A percentile compares a stretch with the other conserved stretches of the same genome.
Conservation (phyloP, 148 eudicot genomes). For the Rhododendron kiyosumense region DNA sequence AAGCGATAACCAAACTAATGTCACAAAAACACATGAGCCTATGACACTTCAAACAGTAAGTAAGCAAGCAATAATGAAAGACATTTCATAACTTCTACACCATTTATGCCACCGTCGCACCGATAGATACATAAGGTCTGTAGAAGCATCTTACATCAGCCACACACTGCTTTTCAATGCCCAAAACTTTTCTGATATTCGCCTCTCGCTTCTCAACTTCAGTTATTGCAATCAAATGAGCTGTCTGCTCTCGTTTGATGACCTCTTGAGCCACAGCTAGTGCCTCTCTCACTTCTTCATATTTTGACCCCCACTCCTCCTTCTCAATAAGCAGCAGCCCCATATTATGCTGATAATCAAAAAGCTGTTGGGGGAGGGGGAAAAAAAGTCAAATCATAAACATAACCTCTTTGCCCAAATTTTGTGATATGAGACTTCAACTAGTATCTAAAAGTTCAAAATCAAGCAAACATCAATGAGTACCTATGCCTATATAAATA, state of each 20-base stretch:
- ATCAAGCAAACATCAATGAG: not conserved
- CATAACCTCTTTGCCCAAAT: not conserved
- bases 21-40: not conserved
- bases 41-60: not conserved
- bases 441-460: not conserved
- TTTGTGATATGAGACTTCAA: not conserved
- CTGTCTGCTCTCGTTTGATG: constrained; percentile 68
- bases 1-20: not conserved
- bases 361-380: constrained; percentile 39
- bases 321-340: constrained; percentile 83
- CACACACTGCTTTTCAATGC: constrained; percentile 55
- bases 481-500: not conserved
- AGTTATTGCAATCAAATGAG: constrained; percentile 62
- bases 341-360: constrained; percentile 86
- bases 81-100: not conserved
- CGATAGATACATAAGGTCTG: not conserved
- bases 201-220: constrained; percentile 79
- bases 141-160: constrained; percentile 46
- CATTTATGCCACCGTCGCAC: not conserved
- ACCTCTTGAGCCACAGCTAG: constrained; percentile 59
- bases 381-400: constrained; percentile 1
- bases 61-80: not conserved
- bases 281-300: constrained; percentile 53
- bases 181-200: constrained; percentile 61
- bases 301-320: constrained; percentile 44